These are phyloP conservation scores for Yamadazyma ubonensis DNA, from an alignment of 805 yeast species.

Conservation along the genomic window DNA sequence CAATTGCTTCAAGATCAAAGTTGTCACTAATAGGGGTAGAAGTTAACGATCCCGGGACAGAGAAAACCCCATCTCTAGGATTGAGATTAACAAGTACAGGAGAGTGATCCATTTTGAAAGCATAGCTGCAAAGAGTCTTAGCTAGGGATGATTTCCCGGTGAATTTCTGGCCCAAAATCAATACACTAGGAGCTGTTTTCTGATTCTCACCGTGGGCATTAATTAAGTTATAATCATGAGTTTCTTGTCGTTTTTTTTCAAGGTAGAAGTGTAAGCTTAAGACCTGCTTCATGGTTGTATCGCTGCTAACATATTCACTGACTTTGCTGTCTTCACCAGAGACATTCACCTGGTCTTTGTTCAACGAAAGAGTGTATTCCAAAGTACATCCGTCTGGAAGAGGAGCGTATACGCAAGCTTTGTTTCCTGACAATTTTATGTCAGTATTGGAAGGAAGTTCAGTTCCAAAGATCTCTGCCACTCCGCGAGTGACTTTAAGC, in stretches of 20 bases:
- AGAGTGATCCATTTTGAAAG: conserved; percentile 60
- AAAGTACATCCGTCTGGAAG: conserved; percentile 63
- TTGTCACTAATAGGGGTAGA: conserved; percentile 83
- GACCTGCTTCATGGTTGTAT: conserved; percentile 64
- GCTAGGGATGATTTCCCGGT: conserved; percentile 79
- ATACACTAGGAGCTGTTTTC: conserved; percentile 52
- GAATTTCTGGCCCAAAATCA: conserved; percentile 69
- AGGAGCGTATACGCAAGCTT: conserved; percentile 40
- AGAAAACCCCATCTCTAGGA: conserved; percentile 67
- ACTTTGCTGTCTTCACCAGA: conserved; percentile 37
- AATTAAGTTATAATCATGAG: conserved; percentile 21
- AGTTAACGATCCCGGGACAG: conserved; percentile 79
- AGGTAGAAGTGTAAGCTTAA: conserved; percentile 74
- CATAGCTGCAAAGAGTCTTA: conserved; percentile 71
- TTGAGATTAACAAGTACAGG: conserved; percentile 81
- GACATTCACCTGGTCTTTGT: conserved; percentile 20
- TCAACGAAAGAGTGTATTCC: conserved; percentile 34
- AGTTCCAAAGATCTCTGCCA: conserved; percentile 90
- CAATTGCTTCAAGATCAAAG: conserved; percentile 66
- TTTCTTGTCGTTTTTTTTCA: conserved; percentile 49
- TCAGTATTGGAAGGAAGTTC: conserved; percentile 76
- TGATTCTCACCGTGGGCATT: conserved; percentile 14
- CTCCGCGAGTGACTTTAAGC: conserved; percentile 60
- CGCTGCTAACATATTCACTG: conserved; percentile 66
- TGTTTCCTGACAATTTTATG: conserved; percentile 36